A percentile compares a stretch with the other conserved stretches of the same genome.
Evolutionary conservation across 208 protist genomes (phyloP).

Genomic region (Herpetomonas tarakana): DNA sequence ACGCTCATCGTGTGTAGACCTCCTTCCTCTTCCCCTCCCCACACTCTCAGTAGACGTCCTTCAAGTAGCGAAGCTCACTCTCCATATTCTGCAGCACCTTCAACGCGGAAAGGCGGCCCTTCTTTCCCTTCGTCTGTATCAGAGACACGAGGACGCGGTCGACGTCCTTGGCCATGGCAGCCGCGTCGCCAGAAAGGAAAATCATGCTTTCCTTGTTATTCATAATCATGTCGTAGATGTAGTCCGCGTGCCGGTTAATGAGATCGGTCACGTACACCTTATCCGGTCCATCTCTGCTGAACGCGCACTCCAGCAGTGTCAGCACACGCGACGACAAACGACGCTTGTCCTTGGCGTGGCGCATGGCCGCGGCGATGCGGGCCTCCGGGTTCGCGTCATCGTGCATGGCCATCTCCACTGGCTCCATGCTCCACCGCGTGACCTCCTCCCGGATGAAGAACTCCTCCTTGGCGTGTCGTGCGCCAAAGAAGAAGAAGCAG

Average conservation of each 20-base stretch:
- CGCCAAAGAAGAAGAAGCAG: slow-evolving; percentile 71
- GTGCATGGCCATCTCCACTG: slow-evolving; percentile 19
- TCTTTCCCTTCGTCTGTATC: slow-evolving; percentile 56
- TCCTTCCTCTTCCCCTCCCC: too few relatives aligned
- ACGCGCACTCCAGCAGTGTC: slow-evolving; percentile 68
- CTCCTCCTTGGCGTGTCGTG: slow-evolving; percentile 36
- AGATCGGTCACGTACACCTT: slow-evolving; percentile 89
- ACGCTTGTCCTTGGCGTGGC: slow-evolving; percentile 4
- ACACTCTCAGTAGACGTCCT: slow-evolving; percentile 88
- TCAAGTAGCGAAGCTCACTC: slow-evolving; percentile 71
- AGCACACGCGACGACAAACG: slow-evolving; percentile 38
- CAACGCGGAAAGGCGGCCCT: slow-evolving; percentile 55
- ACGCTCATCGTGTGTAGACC: too few relatives aligned
- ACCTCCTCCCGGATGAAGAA: slow-evolving; percentile 67
- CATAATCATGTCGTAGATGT: slow-evolving; percentile 44
- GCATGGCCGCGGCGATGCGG: slow-evolving; percentile 16
- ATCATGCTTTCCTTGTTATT: slow-evolving; percentile 42
- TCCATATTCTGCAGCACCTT: slow-evolving; percentile 77
- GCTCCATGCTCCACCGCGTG: slow-evolving; percentile 34
- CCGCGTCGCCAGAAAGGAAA: slow-evolving; percentile 92
- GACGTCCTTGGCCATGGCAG: slow-evolving; percentile 91
- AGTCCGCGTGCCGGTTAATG: slow-evolving; percentile 67
- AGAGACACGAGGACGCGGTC: slow-evolving; percentile 71
- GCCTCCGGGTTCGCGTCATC: slow-evolving; percentile 30
- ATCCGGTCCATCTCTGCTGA: slow-evolving; percentile 76